These are phyloP conservation scores for Coleophoma crateriformis DNA, from an alignment of 2,329 filamentous ascomycete species.

Conservation along the genomic window DNA sequence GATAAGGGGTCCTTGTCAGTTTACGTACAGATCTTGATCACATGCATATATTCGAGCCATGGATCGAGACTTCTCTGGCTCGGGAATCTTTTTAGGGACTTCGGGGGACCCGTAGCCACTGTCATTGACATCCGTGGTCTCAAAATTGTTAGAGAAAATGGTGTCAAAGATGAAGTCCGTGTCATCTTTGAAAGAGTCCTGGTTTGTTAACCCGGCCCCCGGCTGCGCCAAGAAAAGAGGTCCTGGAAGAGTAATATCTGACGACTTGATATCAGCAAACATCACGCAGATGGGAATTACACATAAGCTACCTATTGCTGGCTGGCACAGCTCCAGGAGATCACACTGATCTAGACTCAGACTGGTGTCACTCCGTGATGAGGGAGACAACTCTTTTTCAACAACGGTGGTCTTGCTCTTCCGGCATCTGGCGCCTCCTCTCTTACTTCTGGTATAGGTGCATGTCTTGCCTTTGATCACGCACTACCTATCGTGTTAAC, in stretches of 20 bases:
- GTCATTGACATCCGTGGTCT: slow-evolving; percentile 4
- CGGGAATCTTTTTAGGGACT: slow-evolving; percentile 7
- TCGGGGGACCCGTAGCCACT: slow-evolving; percentile 14
- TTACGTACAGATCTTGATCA: slow-evolving; percentile 21
- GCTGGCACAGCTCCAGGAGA: slow-evolving; percentile 1
- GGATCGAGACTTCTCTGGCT: slow-evolving; percentile 5
- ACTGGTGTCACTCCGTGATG: neutral
- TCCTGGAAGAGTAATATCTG: neutral
- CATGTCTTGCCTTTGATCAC: slow-evolving; percentile 22
- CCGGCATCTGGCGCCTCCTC: slow-evolving; percentile 22
- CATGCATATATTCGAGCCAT: slow-evolving; percentile 15
- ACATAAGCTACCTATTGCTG: neutral
- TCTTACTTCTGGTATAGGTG: slow-evolving; percentile 21
- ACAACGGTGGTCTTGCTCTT: slow-evolving; percentile 4
- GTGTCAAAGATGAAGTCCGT: slow-evolving; percentile 18
- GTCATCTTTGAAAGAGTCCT: slow-evolving; percentile 39
- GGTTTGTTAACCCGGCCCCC: slow-evolving; percentile 40
- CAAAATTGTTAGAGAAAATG: slow-evolving; percentile 11
- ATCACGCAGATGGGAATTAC: neutral
- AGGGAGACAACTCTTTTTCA: neutral
- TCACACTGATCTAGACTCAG: neutral
- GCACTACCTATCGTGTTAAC: slow-evolving; percentile 12
- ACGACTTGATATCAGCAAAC: neutral
- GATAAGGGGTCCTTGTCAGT: neutral
- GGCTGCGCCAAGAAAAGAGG: slow-evolving; percentile 25